phyloP scores from a whole-genome alignment of 2,329 filamentous ascomycete genomes.

The Fusarium pininemorale region DNA sequence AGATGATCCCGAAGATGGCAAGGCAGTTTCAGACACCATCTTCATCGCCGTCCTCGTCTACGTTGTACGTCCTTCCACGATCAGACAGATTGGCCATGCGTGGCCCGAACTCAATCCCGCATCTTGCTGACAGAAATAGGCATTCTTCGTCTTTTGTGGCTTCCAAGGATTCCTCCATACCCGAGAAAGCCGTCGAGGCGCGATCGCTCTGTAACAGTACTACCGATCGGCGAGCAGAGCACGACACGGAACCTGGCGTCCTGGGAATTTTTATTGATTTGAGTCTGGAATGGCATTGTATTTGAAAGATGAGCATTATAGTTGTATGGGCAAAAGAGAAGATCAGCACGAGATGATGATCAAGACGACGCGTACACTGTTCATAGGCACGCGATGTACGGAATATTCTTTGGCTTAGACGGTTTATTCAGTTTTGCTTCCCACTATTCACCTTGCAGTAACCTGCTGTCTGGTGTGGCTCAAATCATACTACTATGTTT shows the following conservation, averaged over 20 bases:
- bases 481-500: background rate
- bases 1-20: slow-evolving; percentile 76
- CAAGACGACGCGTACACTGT: slow-evolving; percentile 18
- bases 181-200: slow-evolving; percentile 82
- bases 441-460: background rate
- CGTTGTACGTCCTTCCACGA: slow-evolving; percentile 67
- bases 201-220: slow-evolving; percentile 73
- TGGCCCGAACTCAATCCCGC: background rate
- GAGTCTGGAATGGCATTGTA: slow-evolving; percentile 39
- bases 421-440: slow-evolving; percentile 19
- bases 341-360: slow-evolving; percentile 22
- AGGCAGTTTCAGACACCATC: slow-evolving; percentile 82
- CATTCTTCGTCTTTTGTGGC: slow-evolving; percentile 90
- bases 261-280: slow-evolving; percentile 39
- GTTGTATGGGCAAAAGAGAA: background rate
- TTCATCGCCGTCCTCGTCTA: slow-evolving; percentile 92
- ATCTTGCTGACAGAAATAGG: slow-evolving; percentile 58
- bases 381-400: slow-evolving; percentile 26
- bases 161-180: slow-evolving; percentile 88
- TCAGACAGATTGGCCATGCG: background rate
- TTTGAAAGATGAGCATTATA: slow-evolving; percentile 33
- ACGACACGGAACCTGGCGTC: slow-evolving; percentile 43
- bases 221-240: slow-evolving; percentile 25
- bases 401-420: slow-evolving; percentile 39
- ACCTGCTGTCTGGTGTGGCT: background rate